Evolutionary conservation across 257 asterid species (phyloP), one percentile per base, ranked within the genome.

Genomic region (Linderniella brevidens): DNA sequence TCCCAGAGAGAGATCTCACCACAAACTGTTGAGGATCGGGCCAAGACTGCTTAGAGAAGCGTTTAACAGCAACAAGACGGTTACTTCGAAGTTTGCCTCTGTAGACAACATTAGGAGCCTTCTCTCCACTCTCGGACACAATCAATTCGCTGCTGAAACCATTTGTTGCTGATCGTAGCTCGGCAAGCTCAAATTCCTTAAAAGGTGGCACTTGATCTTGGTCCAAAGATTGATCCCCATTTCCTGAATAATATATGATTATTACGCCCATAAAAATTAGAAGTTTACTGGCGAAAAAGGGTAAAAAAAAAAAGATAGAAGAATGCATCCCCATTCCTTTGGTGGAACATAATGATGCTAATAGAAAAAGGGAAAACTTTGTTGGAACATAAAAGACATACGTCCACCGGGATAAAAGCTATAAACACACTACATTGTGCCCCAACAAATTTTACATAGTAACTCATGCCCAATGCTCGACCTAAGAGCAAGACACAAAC

Each of bases 31-130:
- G 88, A 18, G 78, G 69, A 11, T 80, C 93, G 17, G 93, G 88
- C 93, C 93, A 80, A 11, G 93, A 77, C 67, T 74, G 88, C 68
- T 72, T 80, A 1, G 93, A 74, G 73, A 80, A 80, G 53, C 93
- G 88, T 58, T 80, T 80, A 55, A 80, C 64, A 51, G 93, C 93
- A 50, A 64, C 88, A 45, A 80, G 64, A 57, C 67, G 47, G 60
- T 70, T 77, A 54, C 64, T 77, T 17, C 73, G 58, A 55, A 80
- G 93, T 69, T 80, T 80, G 50, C 85, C 93, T 62, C 73, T 75
- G 48, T 80, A 80, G 41, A 80, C 88, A 57, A 77, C 82, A 54
- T 80, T 80, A 10, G 93, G 93, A 50, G 93, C 93, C 59, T 74
- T 77, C 62, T 80, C 93, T 12, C 93, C 93, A 55, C 93, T 77